phyloP scores from a whole-genome alignment of 345 rosid species.

The Zanthoxylum bungeanum region DNA sequence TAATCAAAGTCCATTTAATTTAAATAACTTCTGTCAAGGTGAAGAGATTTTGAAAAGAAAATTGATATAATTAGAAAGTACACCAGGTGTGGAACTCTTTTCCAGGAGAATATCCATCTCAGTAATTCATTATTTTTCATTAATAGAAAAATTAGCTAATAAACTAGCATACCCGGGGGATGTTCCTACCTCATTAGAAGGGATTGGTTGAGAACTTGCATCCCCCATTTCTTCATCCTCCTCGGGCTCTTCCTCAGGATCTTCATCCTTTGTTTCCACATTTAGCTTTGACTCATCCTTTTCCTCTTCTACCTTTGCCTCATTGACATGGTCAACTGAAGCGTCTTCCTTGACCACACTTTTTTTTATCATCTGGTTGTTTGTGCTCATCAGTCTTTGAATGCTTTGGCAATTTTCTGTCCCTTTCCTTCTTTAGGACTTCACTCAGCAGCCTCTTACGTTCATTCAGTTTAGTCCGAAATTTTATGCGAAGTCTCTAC shows the following conservation, averaged over 20 bases:
- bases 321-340: slow-evolving; percentile 34
- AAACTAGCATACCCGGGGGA: background rate
- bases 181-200: slow-evolving; percentile 51
- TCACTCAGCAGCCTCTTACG: slow-evolving; percentile 72
- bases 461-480: slow-evolving; percentile 68
- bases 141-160: background rate
- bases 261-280: slow-evolving; percentile 49
- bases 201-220: slow-evolving; percentile 36
- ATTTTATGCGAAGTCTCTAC: slow-evolving; percentile 67
- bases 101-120: background rate
- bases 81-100: background rate
- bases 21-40: background rate
- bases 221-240: slow-evolving; percentile 56
- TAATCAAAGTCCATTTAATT: background rate
- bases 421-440: slow-evolving; percentile 39
- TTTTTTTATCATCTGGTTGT: slow-evolving; percentile 38
- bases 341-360: slow-evolving; percentile 30
- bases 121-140: background rate
- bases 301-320: slow-evolving; percentile 35
- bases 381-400: slow-evolving; percentile 47
- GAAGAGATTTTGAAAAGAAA: background rate
- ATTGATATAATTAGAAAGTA: too few species aligned
- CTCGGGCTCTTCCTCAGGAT: slow-evolving; percentile 72
- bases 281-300: slow-evolving; percentile 38
- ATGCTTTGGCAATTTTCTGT: slow-evolving; percentile 45